Evolutionary conservation across 2,329 filamentous ascomycete species (phyloP).

Genomic region (Colletotrichum tanaceti): DNA sequence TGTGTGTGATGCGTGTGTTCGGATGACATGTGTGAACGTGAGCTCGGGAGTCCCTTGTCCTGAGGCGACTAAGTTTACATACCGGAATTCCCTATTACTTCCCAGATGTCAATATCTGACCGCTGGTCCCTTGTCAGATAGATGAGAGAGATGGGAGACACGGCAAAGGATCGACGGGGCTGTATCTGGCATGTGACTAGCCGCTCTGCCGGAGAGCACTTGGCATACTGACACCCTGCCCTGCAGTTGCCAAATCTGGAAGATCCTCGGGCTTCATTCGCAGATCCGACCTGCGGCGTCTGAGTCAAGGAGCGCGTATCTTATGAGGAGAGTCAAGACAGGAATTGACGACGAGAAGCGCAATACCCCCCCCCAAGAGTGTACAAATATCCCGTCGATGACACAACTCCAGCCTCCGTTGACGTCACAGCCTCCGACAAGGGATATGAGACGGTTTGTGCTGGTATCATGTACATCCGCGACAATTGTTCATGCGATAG

Average conservation of each 20-base stretch:
- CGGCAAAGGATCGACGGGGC: constrained; percentile 16
- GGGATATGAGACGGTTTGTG: background rate
- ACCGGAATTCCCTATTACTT: background rate
- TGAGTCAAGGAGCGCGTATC: constrained; percentile 9
- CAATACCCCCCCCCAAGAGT: background rate
- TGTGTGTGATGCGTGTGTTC: too few species aligned
- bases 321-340: background rate
- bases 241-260: constrained; percentile 8
- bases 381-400: constrained; percentile 19
- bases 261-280: constrained; percentile 1
- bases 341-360: background rate
- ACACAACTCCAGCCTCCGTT: constrained; percentile 21
- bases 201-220: constrained; percentile 9
- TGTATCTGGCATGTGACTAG: constrained; percentile 20
- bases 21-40: too few species aligned
- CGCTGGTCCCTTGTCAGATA: constrained; percentile 6
- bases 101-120: background rate
- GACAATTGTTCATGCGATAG: background rate
- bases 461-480: too few species aligned
- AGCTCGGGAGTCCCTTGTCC: too few species aligned
- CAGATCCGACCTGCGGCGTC: background rate
- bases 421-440: constrained; percentile 27
- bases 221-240: constrained; percentile 1
- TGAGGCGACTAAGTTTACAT: too few species aligned
- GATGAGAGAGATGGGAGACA: constrained; percentile 17